Evolutionary conservation across 2,329 filamentous ascomycete species (phyloP), one percentile per base, ranked within the genome.

Genomic region (Dryadomyces sulphureus): DNA sequence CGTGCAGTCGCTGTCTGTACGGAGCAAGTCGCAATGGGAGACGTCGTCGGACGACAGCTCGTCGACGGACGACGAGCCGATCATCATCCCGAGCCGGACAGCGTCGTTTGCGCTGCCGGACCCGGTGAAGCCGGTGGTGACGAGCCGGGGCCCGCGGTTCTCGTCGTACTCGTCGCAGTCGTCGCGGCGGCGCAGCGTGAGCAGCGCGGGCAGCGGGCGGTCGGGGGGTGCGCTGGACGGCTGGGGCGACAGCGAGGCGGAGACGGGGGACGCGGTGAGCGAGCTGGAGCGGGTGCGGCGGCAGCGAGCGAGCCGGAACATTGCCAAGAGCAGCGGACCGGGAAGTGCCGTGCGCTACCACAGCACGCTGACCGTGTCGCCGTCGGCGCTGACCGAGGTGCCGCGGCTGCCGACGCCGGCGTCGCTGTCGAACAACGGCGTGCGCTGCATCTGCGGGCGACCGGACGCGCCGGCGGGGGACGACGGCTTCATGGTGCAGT

Each of bases 1-100:
- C 45, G 53, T 55, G 8, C 58, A 55, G 44, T 48, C 57, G 2
- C 47, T 56, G 21, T 45, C n/a, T n/a, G n/a, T n/a, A n/a, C n/a
- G 50, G 16, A 45, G 22, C 22, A 56, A 51, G 21, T 54, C 52
- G n/a, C 53, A 48, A 21, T 69, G 65, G 62, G 65, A 66, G 14
- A 69, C 68, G 5, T 70, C 69, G 0, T 68, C 59, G 6, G 57
- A 63, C 5, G 69, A 70, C 41, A 69, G 70, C 2, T 78, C 74
- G 1, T 79, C 75, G 0, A 70, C 69, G 4, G 77, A 81, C 50
- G 77, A 81, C 45, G 77, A 81, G 47, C 75, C 74, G 12, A 80
- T 81, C 49, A 68, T 80, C 43, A 75, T 81, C 35, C 76, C 77
- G 25, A 79, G 75, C 56, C 67, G 75, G 38, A 74, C 68, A 49